Conservation (phyloP, 2,329 filamentous ascomycete genomes). For the Thelonectria olida region DNA sequence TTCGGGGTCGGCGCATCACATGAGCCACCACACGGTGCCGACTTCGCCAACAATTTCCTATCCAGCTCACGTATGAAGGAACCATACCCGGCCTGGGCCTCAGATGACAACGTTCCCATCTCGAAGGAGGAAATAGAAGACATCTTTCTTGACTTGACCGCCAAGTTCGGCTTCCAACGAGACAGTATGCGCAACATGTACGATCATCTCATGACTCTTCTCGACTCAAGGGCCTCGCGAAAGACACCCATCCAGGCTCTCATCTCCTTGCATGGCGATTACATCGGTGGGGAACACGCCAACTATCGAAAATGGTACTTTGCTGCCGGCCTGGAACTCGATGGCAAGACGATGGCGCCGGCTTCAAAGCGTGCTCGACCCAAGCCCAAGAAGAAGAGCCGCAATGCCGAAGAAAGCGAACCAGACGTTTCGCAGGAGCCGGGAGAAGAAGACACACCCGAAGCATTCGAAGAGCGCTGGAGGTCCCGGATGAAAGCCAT, state of each 20-base stretch:
- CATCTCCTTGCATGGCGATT: conserved; percentile 93
- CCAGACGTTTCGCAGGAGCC: conserved; percentile 84
- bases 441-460: conserved; percentile 95
- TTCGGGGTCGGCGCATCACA: conserved; percentile 97
- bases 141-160: conserved; percentile 93
- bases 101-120: conserved; percentile 94
- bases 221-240: conserved; percentile 94
- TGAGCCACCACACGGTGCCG: conserved; percentile 96
- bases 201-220: conserved; percentile 94
- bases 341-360: conserved; percentile 82
- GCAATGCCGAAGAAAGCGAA: conserved; percentile 75
- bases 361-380: conserved; percentile 82
- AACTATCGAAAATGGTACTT: conserved; percentile 99
- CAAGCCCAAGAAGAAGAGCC: conserved; percentile 82
- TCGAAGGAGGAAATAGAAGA: conserved; percentile 99
- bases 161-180: conserved; percentile 98
- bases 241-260: conserved; percentile 99
- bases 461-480: conserved; percentile 97
- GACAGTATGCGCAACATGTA: conserved; percentile 99
- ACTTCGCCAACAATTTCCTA: conserved; percentile 89
- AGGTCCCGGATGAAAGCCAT: conserved; percentile 99
- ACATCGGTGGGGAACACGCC: conserved; percentile 97
- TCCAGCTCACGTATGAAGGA: conserved; percentile 92
- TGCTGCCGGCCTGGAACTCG: conserved; percentile 92
- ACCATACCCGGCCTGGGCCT: conserved; percentile 97